Percentiles rank a stretch among this genome's conserved stretches.
Evolutionary conservation across 2,329 filamentous ascomycete species (phyloP).

Genomic region (Boeremia exigua): DNA sequence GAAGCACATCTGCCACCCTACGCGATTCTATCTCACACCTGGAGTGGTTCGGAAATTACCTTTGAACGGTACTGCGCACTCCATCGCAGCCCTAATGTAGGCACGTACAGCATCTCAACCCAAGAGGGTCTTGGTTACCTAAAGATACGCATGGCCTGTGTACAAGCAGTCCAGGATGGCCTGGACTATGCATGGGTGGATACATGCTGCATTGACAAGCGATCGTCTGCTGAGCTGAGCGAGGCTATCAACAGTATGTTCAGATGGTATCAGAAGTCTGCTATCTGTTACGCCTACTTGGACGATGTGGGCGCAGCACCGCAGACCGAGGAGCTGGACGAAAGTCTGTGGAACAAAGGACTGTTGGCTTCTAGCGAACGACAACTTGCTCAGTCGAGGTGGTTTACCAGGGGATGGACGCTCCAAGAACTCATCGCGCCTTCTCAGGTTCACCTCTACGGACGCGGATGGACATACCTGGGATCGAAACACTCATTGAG

Average conservation of each 20-base stretch:
- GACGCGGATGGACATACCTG: neutral
- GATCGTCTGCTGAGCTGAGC: neutral
- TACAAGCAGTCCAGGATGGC: neutral
- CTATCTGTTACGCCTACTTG: neutral
- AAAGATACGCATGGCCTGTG: too few relatives aligned
- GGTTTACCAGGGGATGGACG: neutral
- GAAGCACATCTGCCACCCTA: neutral
- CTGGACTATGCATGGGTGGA: neutral
- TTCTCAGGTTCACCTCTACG: neutral
- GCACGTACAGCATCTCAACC: neutral
- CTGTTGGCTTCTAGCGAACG: too few relatives aligned
- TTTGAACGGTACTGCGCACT: too few relatives aligned
- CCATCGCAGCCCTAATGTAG: neutral
- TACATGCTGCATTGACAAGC: neutral
- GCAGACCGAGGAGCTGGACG: neutral
- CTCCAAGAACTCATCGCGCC: neutral
- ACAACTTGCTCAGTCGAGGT: too few relatives aligned
- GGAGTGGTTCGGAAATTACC: neutral
- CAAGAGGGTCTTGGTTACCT: too few relatives aligned
- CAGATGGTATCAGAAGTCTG: neutral
- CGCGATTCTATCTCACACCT: neutral
- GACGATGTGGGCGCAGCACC: neutral
- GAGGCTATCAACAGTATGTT: neutral
- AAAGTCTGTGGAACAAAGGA: too few relatives aligned
- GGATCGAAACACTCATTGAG: neutral